phyloP scores from a whole-genome alignment of 2,329 filamentous ascomycete species.

The Corynespora cassiicola region DNA sequence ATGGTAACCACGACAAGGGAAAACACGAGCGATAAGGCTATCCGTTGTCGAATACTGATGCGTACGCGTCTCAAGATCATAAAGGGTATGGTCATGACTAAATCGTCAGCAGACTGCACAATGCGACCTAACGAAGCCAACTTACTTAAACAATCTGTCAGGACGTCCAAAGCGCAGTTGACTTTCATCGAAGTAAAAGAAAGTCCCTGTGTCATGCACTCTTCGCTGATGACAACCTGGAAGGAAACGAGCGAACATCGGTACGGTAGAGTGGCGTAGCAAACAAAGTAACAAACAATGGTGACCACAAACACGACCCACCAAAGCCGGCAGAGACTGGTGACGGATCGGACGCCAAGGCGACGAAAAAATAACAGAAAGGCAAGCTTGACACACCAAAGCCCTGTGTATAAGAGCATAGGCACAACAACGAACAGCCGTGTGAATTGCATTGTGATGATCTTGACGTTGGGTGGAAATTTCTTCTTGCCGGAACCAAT shows the following conservation, averaged over 20 bases:
- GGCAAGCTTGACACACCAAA: constrained; percentile 19
- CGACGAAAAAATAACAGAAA: constrained; percentile 23
- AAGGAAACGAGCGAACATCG: constrained; percentile 13
- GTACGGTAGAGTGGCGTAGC: constrained; percentile 14
- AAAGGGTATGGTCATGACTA: constrained; percentile 17
- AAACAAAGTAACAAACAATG: constrained; percentile 7
- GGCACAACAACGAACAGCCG: constrained; percentile 10
- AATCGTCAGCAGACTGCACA: background rate
- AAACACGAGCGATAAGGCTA: constrained; percentile 11
- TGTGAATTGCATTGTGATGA: constrained; percentile 12
- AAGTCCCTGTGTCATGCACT: constrained; percentile 10
- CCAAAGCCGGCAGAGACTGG: constrained; percentile 9
- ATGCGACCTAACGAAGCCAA: background rate
- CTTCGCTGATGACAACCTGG: constrained; percentile 5
- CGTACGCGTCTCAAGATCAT: constrained; percentile 9
- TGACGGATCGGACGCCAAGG: constrained; percentile 5
- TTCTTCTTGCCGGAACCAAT: constrained; percentile 3
- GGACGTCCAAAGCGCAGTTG: constrained; percentile 16
- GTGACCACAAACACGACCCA: constrained; percentile 6
- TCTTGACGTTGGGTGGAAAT: constrained; percentile 8
- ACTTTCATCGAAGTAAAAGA: constrained; percentile 14
- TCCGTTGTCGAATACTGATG: constrained; percentile 7
- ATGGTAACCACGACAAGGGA: constrained; percentile 19
- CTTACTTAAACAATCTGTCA: constrained; percentile 21
- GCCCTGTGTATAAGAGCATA: constrained; percentile 15